phyloP scores from a whole-genome alignment of 2,329 filamentous ascomycete species.

The Aspergillus hiratsukae region DNA sequence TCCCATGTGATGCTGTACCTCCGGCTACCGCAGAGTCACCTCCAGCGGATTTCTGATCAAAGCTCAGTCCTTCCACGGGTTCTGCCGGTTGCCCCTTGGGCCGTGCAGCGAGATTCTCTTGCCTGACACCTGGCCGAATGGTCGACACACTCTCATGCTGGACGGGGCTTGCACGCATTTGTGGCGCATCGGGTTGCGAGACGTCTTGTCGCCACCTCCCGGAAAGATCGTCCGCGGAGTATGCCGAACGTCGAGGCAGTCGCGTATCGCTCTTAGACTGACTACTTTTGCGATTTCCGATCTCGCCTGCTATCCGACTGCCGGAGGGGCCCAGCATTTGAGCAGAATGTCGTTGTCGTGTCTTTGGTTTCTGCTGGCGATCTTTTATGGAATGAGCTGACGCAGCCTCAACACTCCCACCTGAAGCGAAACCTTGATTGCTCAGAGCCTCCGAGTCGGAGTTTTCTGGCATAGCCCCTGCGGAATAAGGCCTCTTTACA shows the following conservation, averaged over 20 bases:
- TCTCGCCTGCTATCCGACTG: slow-evolving; percentile 10
- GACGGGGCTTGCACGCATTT: slow-evolving; percentile 9
- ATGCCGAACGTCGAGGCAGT: slow-evolving; percentile 6
- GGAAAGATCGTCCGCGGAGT: slow-evolving; percentile 6
- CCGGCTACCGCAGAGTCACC: slow-evolving; percentile 15
- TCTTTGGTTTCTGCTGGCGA: slow-evolving; percentile 7
- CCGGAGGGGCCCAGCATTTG: slow-evolving; percentile 6
- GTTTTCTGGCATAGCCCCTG: slow-evolving; percentile 9
- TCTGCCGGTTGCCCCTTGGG: slow-evolving; percentile 8
- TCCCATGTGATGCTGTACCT: slow-evolving; percentile 27
- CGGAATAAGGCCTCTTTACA: slow-evolving; percentile 11
- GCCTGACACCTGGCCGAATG: slow-evolving; percentile 3
- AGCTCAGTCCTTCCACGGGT: slow-evolving; percentile 12
- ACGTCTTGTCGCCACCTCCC: slow-evolving; percentile 1
- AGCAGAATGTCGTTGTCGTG: slow-evolving; percentile 5
- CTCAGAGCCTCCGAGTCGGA: slow-evolving; percentile 11
- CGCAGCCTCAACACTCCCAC: slow-evolving; percentile 1
- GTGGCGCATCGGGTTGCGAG: slow-evolving; percentile 5
- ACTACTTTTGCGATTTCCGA: slow-evolving; percentile 6
- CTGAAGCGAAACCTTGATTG: slow-evolving; percentile 3
- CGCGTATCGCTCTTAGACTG: slow-evolving; percentile 8
- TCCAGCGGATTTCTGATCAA: slow-evolving; percentile 15
- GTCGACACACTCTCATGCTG: slow-evolving; percentile 6
- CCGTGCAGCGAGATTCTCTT: slow-evolving; percentile 6
- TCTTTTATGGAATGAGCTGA: slow-evolving; percentile 5